Base-by-base conservation (phyloP, 108 stramenopile species). In the Cyclotella atomus region DNA sequence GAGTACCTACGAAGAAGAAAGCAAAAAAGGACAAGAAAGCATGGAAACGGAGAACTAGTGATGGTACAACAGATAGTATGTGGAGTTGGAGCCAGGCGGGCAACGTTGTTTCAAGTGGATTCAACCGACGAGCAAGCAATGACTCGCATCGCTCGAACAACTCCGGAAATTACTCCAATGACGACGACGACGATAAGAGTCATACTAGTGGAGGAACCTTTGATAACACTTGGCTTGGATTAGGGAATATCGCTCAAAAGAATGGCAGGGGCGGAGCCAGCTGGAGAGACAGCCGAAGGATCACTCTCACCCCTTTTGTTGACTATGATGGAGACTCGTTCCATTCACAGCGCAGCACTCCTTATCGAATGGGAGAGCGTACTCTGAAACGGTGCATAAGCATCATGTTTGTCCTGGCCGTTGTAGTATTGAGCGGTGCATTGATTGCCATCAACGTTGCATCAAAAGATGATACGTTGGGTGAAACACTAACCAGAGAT, bases 151-250 rank as follows among this genome's bases (percentile, higher is more conserved):
- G 21, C 5, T 41, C 60, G 12, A 20, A 36, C 23, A 21, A 61
- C 5, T 36, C 21, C 0, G 34, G 20, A 1, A 24, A 61, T 61
- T 21, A 36, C 60, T 41, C 2, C 35, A 38, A 36, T 41, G 60
- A 36, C 27, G 36, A 25, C 27, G 36, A 24, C 12, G 38, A 41
- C 20, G 20, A 61, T 12, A 61, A 41, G 36, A 61, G 60, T 41
- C 20, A 61, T 61, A 61, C n/a, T 24, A 61, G 60, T 61, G 60
- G 60, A 7, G 38, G 60, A 21, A 61, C 60, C 21, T 61, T 61
- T 41, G 36, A 61, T 61, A 61, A 29, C 1, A 57, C 29, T 24
- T 61, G 60, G 60, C 34, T 61, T 61, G 60, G 60, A 12, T 61
- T 61, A 36, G 60, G 60, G 21, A 61, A 41, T 41, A 61, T 20